Base-by-base conservation (phyloP, 106 monocot genomes). In the Acanthochlamys bracteata region DNA sequence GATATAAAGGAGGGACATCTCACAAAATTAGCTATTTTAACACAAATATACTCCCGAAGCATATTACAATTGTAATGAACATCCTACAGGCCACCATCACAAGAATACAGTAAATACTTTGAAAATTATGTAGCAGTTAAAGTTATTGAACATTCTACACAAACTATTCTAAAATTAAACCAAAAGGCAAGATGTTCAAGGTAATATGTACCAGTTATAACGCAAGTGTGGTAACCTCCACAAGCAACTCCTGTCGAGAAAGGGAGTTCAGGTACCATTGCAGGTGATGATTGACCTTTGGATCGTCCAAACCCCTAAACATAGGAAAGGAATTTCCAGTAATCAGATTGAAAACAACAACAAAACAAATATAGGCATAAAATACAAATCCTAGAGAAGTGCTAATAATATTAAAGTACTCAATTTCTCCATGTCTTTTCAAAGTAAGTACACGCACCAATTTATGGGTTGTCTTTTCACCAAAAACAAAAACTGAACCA, bases 191-290 rank as follows among this genome's bases (percentile, higher is more conserved):
- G n/a, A n/a, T n/a, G 13, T 43, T 43, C 43, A 65, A 25, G 47
- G 41, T 11, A 61, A 21, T 88, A 98, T 91, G 21, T 88, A 98
- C 96, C 53, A 88, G 91, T 88, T 57, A 98, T 43, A 64, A 76
- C 77, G 59, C 91, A 91, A 43, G 96, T 98, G 72, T 98, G 96
- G 68, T 98, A 98, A 69, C 96, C 96, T 33, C 96, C 96, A 81
- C 96, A 98, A 60, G 96, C 84, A 70, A 98, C 85, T 74, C 80
- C 78, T 66, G 74, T 74, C 11, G 83, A 88, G 71, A 64, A 81
- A 67, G 96, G 82, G 64, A 98, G 69, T 23, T 91, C 85, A 20
- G 63, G 20, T 61, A 91, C 53, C 67, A 67, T 25, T 42, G 65
- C 73, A 57, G 88, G 95, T 52, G 45, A 60, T 55, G 78, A 80